Conservation (phyloP, 225 moss, liverwort and hornwort species). For the Straminergon stramineum region DNA sequence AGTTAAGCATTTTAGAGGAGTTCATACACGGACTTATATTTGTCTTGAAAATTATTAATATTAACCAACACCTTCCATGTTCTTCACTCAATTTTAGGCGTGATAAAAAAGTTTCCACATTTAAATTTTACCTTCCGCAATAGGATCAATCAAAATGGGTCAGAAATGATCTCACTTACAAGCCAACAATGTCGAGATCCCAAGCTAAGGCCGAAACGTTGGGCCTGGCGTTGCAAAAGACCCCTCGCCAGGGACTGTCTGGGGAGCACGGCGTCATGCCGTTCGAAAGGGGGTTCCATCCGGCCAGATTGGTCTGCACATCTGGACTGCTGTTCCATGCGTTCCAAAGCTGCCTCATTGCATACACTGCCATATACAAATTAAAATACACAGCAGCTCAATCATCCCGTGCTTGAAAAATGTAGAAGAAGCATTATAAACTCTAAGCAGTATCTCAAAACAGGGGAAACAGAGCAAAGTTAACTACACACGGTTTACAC, state of each 20-base stretch:
- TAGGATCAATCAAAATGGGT: not conserved
- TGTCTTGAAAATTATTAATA: too few species aligned
- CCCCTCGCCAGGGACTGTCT: not conserved
- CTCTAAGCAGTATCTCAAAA: not conserved
- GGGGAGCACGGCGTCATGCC: not conserved
- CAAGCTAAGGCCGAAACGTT: not conserved
- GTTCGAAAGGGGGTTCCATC: not conserved
- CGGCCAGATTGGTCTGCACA: not conserved
- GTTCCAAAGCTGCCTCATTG: slow-evolving; percentile 1
- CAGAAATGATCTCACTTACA: not conserved
- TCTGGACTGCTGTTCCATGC: not conserved
- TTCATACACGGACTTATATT: not conserved
- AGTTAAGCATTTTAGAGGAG: not conserved
- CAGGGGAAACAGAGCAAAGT: not conserved
- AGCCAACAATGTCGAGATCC: not conserved
- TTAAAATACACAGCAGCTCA: not conserved
- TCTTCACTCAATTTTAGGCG: not conserved
- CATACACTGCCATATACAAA: not conserved
- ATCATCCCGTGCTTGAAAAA: not conserved
- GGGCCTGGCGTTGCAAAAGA: not conserved
- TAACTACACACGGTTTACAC: too few species aligned
- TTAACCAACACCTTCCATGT: not conserved
- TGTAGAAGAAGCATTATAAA: not conserved
- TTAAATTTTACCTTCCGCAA: not conserved
- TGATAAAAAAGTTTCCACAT: not conserved